Base-by-base conservation (phyloP, 306 rosid genomes). In the Rosa chinensis region DNA sequence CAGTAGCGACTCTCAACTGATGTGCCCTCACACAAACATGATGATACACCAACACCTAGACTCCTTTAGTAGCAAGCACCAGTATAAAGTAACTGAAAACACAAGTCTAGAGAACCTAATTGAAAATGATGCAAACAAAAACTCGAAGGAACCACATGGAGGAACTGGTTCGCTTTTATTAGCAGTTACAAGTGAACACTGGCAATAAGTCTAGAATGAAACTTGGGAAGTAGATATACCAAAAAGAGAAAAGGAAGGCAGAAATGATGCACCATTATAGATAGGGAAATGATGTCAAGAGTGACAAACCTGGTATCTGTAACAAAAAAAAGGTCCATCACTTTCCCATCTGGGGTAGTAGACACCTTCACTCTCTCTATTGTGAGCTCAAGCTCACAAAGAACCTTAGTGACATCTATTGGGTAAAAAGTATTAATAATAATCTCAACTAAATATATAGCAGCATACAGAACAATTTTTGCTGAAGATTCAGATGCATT, bases 251-350 rank as follows among this genome's bases (percentile, higher is more conserved):
- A 40, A 61, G 66, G 42, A 48, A 28, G 16, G 55, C 16, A 43
- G 28, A 56, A 42, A 72, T 61, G 66, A 39, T 64, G 75, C 47
- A 62, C 18, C 20, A 11, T 50, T 28, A 80, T 69, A 39, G 7
- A 37, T 43, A 47, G 55, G 56, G 42, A 79, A 39, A 14, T 8
- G 20, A 50, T 18, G 67, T n/a, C 75, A 63, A 13, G 28, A 73
- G 64, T 44, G 73, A 81, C 85, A 67, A 67, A 89, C 91, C 93
- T 89, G 47, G 93, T 68, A 71, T 89, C 93, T 20, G 93, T 85
- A 18, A 89, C 59, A 55, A 89, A 89, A 70, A 89, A 82, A 73
- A 89, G 91, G 85, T 87, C 88, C 93, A 89, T 89, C 72, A 85
- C 84, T 82, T 77, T 84, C 77, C 88, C 88, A 80, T 89, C 91